Percentiles rank a stretch among this genome's conserved stretches.
Conservation (phyloP, 768 basidiomycete species). For the Xanthoconium purpureum region DNA sequence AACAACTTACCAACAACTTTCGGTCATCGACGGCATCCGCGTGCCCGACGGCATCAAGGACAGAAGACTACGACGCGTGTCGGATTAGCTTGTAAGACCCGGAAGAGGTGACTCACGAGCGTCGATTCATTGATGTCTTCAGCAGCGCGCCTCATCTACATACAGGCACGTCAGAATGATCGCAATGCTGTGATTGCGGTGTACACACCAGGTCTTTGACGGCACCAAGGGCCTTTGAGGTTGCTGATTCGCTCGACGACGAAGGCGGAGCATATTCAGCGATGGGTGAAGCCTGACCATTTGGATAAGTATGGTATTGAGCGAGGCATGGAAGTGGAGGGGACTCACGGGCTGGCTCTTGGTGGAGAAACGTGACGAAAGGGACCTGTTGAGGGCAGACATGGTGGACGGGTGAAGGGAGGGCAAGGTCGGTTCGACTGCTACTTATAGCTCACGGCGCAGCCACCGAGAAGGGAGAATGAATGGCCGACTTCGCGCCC, state of each 20-base stretch:
- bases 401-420: conserved; percentile 15
- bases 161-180: background rate
- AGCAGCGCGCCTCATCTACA: conserved; percentile 28
- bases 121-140: conserved; percentile 31
- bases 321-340: background rate
- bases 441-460: conserved; percentile 28
- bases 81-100: background rate
- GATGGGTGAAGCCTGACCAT: conserved; percentile 13
- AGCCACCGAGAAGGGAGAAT: conserved; percentile 16
- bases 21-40: conserved; percentile 70
- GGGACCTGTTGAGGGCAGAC: conserved; percentile 28
- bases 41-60: conserved; percentile 60
- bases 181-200: background rate
- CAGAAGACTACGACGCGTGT: conserved; percentile 42
- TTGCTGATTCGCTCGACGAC: conserved; percentile 14
- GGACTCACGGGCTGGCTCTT: conserved; percentile 27
- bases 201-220: conserved; percentile 30
- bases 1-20: conserved; percentile 61
- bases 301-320: background rate
- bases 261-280: conserved; percentile 5
- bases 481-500: conserved; percentile 6
- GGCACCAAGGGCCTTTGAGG: conserved; percentile 24
- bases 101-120: conserved; percentile 12
- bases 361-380: conserved; percentile 30
- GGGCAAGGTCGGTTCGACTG: background rate